Base-by-base conservation (phyloP, 441 rosid species). In the Arabidopsis lyrata region DNA sequence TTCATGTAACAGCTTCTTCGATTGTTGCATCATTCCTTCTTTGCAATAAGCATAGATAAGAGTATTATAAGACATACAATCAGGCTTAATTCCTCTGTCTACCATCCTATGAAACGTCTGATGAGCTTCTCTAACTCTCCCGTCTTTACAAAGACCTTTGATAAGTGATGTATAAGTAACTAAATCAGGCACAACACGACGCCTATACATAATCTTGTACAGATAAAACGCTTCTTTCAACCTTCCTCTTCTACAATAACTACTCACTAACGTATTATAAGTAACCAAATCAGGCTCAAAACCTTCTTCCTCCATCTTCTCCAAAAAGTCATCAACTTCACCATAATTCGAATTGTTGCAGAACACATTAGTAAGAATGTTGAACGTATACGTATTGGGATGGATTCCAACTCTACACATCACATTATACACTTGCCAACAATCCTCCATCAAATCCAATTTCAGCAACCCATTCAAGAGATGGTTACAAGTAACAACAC, bases 301-400 rank as follows among this genome's bases (percentile, higher is more conserved):
- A 0, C 97, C 98, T 81, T 88, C 97, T 79, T 94, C 97, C 70
- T 94, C 98, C 89, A 94, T 90, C 83, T 81, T 87, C 85, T 92
- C 97, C 76, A 94, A 50, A 67, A 94, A 94, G 8, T 84, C 91
- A 71, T 86, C 80, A 78, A 92, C 89, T 82, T 81, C 80, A 62
- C 56, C 57, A 1, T 78, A 75, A 73, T 81, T 81, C 2, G 87
- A 86, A 48, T 75, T 77, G n/a, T 68, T 81, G 75, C 98, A 92
- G 62, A 91, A 84, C 64, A 78, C 84, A 77, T 84, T 81, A 16
- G 90, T 90, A 73, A 93, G 74, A 18, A 92, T 86, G 79, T 94
- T 94, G 70, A 92, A 92, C 0, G 96, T 94, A 68, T 82, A 72
- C 0, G 89, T 69, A 67, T 92, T 94, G 9, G 92, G 86, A 42